A percentile compares a stretch with the other conserved stretches of the same genome.
Evolutionary conservation across 2,329 filamentous ascomycete genomes (phyloP).

Genomic region (Stagonosporopsis chrysanthemi): DNA sequence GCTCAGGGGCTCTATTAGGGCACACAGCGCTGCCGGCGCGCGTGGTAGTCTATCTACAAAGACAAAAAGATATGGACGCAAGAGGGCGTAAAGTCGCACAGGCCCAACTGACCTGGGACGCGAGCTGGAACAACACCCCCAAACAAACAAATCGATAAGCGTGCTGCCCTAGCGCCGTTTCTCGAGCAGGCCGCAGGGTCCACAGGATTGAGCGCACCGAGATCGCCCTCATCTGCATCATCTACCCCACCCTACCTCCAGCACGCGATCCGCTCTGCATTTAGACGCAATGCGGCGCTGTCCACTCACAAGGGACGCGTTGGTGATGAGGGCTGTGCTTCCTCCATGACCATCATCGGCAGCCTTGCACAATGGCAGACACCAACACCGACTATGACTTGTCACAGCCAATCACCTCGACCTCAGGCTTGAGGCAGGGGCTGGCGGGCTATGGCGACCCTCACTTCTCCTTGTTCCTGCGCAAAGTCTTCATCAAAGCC

Average conservation of each 20-base stretch:
- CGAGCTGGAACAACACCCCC: slow-evolving; percentile 11
- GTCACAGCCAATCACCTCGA: slow-evolving; percentile 57
- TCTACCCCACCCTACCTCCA: slow-evolving; percentile 20
- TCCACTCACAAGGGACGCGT: slow-evolving; percentile 1
- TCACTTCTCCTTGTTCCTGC: slow-evolving; percentile 76
- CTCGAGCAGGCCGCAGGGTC: slow-evolving; percentile 13
- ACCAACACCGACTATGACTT: slow-evolving; percentile 64
- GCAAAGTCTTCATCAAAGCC: slow-evolving; percentile 80
- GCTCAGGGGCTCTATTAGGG: slow-evolving; percentile 16
- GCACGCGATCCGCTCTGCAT: slow-evolving; percentile 14
- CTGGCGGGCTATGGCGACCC: slow-evolving; percentile 75
- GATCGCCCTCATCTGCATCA: slow-evolving; percentile 2
- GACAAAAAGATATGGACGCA: slow-evolving; percentile 14
- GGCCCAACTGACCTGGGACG: slow-evolving; percentile 6
- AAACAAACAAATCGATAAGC: slow-evolving; percentile 20
- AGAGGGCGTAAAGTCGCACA: slow-evolving; percentile 13
- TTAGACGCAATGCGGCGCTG: background rate
- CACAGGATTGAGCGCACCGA: slow-evolving; percentile 5
- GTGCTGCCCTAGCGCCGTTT: background rate
- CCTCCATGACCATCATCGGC: background rate
- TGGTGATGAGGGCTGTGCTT: background rate
- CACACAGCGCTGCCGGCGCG: slow-evolving; percentile 19
- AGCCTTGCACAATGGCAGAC: slow-evolving; percentile 12
- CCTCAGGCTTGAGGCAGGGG: slow-evolving; percentile 66
- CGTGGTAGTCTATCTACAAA: slow-evolving; percentile 12